Evolutionary conservation across 352 stramenopile genomes (phyloP).

Genomic region (Phytophthora rubi): DNA sequence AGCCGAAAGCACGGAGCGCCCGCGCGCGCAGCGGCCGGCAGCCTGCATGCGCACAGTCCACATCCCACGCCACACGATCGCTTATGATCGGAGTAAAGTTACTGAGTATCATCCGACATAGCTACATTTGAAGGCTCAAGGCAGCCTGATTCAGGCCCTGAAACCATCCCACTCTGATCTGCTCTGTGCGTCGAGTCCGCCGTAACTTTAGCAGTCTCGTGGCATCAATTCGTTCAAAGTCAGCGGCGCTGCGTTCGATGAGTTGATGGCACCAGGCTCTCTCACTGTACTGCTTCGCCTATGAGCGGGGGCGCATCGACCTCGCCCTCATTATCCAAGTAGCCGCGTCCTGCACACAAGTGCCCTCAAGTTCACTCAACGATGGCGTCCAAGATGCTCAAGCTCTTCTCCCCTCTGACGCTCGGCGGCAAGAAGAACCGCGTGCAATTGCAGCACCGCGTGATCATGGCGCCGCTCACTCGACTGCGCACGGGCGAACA

Average conservation of each 20-base stretch:
- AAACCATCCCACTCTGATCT: neutral
- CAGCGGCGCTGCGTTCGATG: neutral
- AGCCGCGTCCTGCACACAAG: neutral
- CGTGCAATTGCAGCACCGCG: constrained; percentile 54
- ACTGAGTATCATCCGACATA: neutral
- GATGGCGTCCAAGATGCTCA: constrained; percentile 36
- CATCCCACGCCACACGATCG: neutral
- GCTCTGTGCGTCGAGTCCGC: neutral
- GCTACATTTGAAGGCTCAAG: neutral
- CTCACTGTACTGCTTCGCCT: neutral
- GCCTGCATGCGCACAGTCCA: constrained; percentile 3
- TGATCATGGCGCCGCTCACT: constrained; percentile 77
- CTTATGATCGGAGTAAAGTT: neutral
- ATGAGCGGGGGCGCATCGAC: no score
- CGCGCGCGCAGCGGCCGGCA: neutral
- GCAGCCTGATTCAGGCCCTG: no score
- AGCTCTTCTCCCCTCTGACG: constrained; percentile 52
- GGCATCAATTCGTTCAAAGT: constrained; percentile 1
- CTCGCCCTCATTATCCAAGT: no score
- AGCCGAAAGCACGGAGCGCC: neutral
- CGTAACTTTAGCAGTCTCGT: neutral
- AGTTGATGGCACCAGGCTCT: neutral
- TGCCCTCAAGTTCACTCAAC: neutral
- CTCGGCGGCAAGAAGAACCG: constrained; percentile 46
- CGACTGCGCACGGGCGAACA: constrained; percentile 40